These are phyloP conservation scores for Eucalyptus erythrocorys DNA, from an alignment of 345 rosid genomes.

Conservation along the genomic window DNA sequence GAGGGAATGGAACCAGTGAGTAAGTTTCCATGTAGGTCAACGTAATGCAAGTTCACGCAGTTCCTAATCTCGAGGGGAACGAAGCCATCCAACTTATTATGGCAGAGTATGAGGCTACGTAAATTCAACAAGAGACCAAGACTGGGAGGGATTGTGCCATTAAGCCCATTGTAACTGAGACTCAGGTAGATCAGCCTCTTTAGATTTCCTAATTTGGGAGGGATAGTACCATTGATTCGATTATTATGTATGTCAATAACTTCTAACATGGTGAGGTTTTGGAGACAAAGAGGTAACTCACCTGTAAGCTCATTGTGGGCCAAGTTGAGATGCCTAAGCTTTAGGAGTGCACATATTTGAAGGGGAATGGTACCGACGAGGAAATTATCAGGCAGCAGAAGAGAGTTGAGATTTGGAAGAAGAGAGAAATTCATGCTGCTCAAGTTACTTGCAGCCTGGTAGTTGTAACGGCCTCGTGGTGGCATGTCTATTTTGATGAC, in stretches of 20 bases:
- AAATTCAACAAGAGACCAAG: not conserved
- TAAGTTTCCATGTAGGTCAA: too few relatives aligned
- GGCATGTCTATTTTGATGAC: not conserved
- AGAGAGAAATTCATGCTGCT: constrained; percentile 1
- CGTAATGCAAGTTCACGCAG: too few relatives aligned
- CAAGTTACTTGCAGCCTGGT: not conserved
- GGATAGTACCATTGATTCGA: not conserved
- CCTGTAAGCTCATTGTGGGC: not conserved
- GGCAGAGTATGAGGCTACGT: too few relatives aligned
- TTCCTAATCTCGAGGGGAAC: too few relatives aligned
- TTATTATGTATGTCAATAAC: not conserved
- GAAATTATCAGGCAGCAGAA: not conserved
- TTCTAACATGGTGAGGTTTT: not conserved
- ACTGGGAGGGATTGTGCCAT: not conserved
- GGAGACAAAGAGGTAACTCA: not conserved
- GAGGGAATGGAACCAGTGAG: too few relatives aligned
- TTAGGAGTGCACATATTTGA: not conserved
- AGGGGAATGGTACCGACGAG: not conserved
- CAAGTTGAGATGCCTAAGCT: not conserved
- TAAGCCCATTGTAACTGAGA: not conserved
- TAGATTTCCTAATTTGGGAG: not conserved
- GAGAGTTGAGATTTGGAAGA: not conserved
- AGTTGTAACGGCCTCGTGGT: not conserved
- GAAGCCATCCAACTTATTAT: too few relatives aligned
- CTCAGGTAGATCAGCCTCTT: not conserved